Evolutionary conservation across 192 early-diverging fungal species (phyloP).

Genomic region (Podila minutissima): DNA sequence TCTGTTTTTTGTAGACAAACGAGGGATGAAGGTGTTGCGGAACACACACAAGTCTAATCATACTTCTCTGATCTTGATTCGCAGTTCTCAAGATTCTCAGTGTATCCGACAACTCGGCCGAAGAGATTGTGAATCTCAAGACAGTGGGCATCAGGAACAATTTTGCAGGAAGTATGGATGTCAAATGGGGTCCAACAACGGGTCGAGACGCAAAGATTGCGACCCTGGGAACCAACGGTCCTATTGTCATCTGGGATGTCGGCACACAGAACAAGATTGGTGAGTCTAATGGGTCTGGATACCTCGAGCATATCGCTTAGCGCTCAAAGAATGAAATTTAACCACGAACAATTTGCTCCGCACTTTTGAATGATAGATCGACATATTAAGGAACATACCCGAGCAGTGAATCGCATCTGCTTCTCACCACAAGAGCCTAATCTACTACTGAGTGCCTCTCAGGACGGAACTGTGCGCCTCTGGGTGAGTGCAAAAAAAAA

Average conservation of each 20-base stretch:
- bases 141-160: slow-evolving; percentile 61
- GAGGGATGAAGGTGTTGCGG: background rate
- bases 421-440: slow-evolving; percentile 77
- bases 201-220: slow-evolving; percentile 73
- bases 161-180: slow-evolving; percentile 75
- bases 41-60: background rate
- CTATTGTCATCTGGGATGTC: slow-evolving; percentile 80
- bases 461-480: slow-evolving; percentile 77
- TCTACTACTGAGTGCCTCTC: slow-evolving; percentile 78
- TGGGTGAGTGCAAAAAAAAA: slow-evolving; percentile 65
- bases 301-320: background rate
- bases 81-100: slow-evolving; percentile 77
- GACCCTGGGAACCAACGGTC: slow-evolving; percentile 73
- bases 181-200: slow-evolving; percentile 74
- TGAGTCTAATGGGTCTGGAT: background rate
- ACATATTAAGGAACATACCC: slow-evolving; percentile 74
- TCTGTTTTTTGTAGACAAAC: background rate
- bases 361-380: slow-evolving; percentile 55
- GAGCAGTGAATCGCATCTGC: slow-evolving; percentile 80
- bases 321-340: background rate
- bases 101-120: slow-evolving; percentile 61
- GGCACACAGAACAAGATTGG: slow-evolving; percentile 49
- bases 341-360: background rate
- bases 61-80: background rate
- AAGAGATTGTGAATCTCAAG: slow-evolving; percentile 74